Conservation (phyloP, 169 alveolate genomes). For the Cystoisospora suis region DNA sequence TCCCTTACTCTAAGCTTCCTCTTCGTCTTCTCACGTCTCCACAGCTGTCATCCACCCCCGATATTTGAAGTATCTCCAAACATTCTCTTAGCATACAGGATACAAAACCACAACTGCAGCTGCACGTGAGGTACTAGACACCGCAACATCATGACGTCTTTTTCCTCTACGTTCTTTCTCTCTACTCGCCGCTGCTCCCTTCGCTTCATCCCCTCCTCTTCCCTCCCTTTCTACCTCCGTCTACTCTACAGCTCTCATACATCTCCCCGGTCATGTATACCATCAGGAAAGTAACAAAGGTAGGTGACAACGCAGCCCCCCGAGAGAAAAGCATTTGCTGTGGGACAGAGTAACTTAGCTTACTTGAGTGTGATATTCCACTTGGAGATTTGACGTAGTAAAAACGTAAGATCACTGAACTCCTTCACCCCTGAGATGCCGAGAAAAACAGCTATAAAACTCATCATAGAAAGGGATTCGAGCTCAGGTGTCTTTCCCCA, state of each 20-base stretch:
- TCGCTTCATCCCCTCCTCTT: background rate
- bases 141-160: no score
- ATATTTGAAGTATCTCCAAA: no score
- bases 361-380: conserved; percentile 22
- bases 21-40: no score
- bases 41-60: no score
- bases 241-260: background rate
- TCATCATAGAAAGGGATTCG: background rate
- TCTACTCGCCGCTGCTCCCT: background rate
- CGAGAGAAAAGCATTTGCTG: no score
- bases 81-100: no score
- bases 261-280: background rate
- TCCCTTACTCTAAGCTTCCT: no score
- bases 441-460: background rate
- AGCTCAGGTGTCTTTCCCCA: conserved; percentile 1
- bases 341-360: no score
- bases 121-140: no score
- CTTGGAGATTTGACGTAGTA: background rate
- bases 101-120: no score
- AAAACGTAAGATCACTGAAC: background rate
- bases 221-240: background rate
- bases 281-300: no score
- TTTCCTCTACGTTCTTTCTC: no score
- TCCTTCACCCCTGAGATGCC: background rate
- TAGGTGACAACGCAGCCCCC: background rate